A percentile compares a stretch with the other conserved stretches of the same genome.
Evolutionary conservation across 495 filamentous ascomycete genomes (phyloP).

Genomic region (Hypoxylon lenormandii): DNA sequence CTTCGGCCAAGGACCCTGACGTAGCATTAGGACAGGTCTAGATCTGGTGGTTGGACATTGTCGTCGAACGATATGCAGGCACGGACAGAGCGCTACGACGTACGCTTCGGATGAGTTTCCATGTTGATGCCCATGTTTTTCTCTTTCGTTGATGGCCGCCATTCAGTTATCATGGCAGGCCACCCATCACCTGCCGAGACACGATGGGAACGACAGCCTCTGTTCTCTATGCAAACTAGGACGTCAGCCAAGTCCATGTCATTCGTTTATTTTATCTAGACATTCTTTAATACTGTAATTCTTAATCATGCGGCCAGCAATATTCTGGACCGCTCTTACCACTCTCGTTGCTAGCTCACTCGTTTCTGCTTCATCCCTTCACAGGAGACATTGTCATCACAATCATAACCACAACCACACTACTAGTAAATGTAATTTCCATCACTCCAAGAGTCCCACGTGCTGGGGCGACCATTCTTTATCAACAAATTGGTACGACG

Average conservation of each 20-base stretch:
- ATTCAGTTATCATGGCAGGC: constrained; percentile 4
- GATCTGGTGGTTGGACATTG: constrained; percentile 24
- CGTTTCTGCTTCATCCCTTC: constrained; percentile 22
- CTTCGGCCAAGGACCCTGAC: constrained; percentile 6
- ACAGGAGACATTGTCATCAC: constrained; percentile 24
- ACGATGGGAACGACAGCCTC: background rate
- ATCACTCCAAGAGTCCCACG: constrained; percentile 32
- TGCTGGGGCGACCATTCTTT: constrained; percentile 50
- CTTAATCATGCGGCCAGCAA: constrained; percentile 29
- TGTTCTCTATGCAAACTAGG: constrained; percentile 14
- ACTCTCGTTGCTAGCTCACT: constrained; percentile 24
- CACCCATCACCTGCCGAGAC: background rate
- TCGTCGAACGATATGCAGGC: constrained; percentile 8
- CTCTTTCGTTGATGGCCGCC: background rate
- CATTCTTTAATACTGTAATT: constrained; percentile 22
- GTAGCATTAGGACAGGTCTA: constrained; percentile 19
- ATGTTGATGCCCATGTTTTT: background rate
- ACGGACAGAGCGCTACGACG: constrained; percentile 11
- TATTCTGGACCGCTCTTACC: constrained; percentile 20
- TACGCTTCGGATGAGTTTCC: background rate
- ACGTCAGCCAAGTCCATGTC: constrained; percentile 17
- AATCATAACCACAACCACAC: constrained; percentile 14
- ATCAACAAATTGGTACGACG: constrained; percentile 49
- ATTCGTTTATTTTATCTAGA: constrained; percentile 25
- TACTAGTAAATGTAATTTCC: constrained; percentile 39